Evolutionary conservation across 257 asterid genomes (phyloP), one percentile per base, ranked within the genome.

Genomic region (Solanum habrochaites): DNA sequence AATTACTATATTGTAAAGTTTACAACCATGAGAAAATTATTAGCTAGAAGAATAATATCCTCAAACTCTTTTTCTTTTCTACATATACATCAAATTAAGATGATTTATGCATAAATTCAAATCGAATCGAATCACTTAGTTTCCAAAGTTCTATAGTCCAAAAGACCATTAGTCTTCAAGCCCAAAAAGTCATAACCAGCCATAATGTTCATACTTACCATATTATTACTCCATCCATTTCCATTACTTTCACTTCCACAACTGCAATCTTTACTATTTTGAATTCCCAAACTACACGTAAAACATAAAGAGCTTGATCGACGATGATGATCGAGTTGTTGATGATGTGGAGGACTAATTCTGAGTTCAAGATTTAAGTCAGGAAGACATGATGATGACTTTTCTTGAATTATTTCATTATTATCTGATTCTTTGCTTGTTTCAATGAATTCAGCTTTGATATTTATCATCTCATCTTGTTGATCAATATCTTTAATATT

Each of bases 331-430:
- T n/a, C 78, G 52, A 25, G 10, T 45, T 72, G 91, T 60, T 85
- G 89, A 21, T 93, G 89, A 21, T 58, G 84, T 10, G 99, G 99
- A 7, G 98, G 98, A 87, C 99, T 96, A 2, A 95, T 96, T 88
- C 92, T 90, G 32, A 96, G 96, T 39, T 96, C 99, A 6, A 96
- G 99, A 60, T 96, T 96, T 91, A 96, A 92, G 70, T 96, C 98
- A 1, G 97, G 99, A 72, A 72, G 81, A 88, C 97, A 94, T 8
- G 40, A 69, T 15, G 40, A 69, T 15, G 40, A 69, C 85, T 88
- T 86, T 64, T 94, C 94, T 29, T 62, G 75, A 84, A 72, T 29
- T 16, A 72, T 47, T 29, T 80, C 85, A 47, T 15, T 49, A 27
- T 80, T 49, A 45, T 47, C 67, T 47, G 60, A 49, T 49, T 45